Conservation (phyloP, 192 early-diverging fungal genomes). For the Coemansia sp. region DNA sequence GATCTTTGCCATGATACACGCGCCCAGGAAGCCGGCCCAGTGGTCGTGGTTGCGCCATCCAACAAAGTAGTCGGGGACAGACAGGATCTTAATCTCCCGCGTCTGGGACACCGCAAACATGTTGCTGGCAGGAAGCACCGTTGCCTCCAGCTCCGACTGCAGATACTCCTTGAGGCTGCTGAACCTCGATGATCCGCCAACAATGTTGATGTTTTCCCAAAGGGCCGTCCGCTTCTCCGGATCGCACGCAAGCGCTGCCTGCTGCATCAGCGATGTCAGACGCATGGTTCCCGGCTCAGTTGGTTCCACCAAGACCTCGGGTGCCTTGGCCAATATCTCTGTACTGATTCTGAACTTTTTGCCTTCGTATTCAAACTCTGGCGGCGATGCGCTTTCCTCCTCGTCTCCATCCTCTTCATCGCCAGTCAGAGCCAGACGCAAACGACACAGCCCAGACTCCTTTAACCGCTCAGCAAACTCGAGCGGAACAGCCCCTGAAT, state of each 20-base stretch:
- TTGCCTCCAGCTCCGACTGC: slow-evolving; percentile 67
- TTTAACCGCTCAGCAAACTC: slow-evolving; percentile 61
- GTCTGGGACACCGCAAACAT: slow-evolving; percentile 84
- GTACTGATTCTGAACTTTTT: slow-evolving; percentile 49
- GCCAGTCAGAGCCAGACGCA: slow-evolving; percentile 19
- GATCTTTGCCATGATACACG: slow-evolving; percentile 85
- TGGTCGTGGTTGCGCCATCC: slow-evolving; percentile 69
- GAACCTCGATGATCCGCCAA: slow-evolving; percentile 72
- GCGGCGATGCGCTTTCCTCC: slow-evolving; percentile 23
- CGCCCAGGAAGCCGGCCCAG: slow-evolving; percentile 79
- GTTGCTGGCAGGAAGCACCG: slow-evolving; percentile 74
- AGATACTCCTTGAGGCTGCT: slow-evolving; percentile 57
- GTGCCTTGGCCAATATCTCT: slow-evolving; percentile 22
- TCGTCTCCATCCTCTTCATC: slow-evolving; percentile 10
- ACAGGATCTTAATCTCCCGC: slow-evolving; percentile 76
- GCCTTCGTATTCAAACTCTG: slow-evolving; percentile 61
- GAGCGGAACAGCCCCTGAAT: slow-evolving; percentile 49
- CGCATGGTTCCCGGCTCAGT: slow-evolving; percentile 36
- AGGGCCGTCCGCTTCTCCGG: slow-evolving; percentile 73
- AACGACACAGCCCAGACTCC: slow-evolving; percentile 53
- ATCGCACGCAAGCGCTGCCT: slow-evolving; percentile 66
- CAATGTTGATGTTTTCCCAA: slow-evolving; percentile 85
- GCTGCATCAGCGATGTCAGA: slow-evolving; percentile 59
- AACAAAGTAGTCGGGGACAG: slow-evolving; percentile 87
- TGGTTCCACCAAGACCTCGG: slow-evolving; percentile 75